These are phyloP conservation scores for Coemansia sp. DNA, from an alignment of 192 early-diverging fungal species.

Conservation along the genomic window DNA sequence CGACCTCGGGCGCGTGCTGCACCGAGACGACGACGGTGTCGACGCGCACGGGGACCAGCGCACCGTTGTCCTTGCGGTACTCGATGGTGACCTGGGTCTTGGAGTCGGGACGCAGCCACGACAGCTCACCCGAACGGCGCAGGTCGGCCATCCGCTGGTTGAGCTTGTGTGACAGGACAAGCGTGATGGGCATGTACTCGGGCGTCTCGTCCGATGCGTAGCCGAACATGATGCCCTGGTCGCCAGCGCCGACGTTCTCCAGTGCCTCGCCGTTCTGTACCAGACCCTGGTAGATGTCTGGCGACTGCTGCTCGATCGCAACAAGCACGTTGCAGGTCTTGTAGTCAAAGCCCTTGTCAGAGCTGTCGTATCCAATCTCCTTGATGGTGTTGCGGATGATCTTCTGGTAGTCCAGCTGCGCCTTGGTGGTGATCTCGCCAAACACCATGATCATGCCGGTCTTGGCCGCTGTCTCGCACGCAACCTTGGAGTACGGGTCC, in stretches of 20 bases:
- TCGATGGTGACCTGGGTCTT: conserved; percentile 99
- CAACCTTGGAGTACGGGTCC: conserved; percentile 98
- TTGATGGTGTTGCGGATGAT: conserved; percentile 98
- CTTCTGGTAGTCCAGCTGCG: conserved; percentile 97
- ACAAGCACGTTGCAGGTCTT: conserved; percentile 99
- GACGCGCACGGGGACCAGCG: conserved; percentile 92
- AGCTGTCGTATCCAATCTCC: conserved; percentile 99
- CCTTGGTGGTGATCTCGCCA: conserved; percentile 99
- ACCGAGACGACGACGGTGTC: conserved; percentile 97
- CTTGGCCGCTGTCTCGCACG: conserved; percentile 99
- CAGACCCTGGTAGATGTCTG: conserved; percentile 97
- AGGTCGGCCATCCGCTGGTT: conserved; percentile 95
- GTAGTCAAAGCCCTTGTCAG: conserved; percentile 99
- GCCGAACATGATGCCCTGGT: conserved; percentile 94
- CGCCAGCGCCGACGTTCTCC: conserved; percentile 98
- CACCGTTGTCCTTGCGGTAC: conserved; percentile 94
- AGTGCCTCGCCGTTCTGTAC: conserved; percentile 88
- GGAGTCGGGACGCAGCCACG: conserved; percentile 97
- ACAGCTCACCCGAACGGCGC: conserved; percentile 85
- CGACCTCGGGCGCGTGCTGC: conserved; percentile 91
- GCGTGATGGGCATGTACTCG: conserved; percentile 97
- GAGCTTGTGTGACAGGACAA: conserved; percentile 94
- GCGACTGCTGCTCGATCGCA: conserved; percentile 99
- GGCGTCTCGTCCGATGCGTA: conserved; percentile 99
- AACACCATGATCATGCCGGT: conserved; percentile 99